These are phyloP conservation scores for Mycosphaerella arachidis DNA, from an alignment of 2,329 filamentous ascomycete species.

Conservation along the genomic window DNA sequence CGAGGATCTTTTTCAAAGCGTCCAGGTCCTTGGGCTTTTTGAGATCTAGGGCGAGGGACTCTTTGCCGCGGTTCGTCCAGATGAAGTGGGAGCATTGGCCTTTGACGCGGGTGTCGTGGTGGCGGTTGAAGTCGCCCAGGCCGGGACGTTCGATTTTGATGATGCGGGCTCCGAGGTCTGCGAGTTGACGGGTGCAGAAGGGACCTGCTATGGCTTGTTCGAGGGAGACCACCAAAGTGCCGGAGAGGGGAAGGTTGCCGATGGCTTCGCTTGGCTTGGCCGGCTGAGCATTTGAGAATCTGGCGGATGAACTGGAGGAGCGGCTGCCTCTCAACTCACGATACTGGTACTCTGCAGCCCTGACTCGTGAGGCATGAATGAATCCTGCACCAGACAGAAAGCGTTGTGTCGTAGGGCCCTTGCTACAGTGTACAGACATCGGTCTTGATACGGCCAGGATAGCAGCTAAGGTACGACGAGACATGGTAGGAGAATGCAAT, in stretches of 20 bases:
- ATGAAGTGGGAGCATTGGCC: conserved; percentile 26
- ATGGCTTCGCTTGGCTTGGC: neutral
- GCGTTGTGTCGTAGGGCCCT: no score
- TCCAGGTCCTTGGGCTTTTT: conserved; percentile 75
- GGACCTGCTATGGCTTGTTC: conserved; percentile 30
- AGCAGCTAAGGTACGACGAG: neutral
- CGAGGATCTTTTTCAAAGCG: conserved; percentile 76
- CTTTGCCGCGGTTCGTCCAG: conserved; percentile 79
- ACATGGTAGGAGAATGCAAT: neutral
- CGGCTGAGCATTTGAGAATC: neutral
- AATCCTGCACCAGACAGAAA: no score
- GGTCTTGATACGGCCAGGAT: neutral
- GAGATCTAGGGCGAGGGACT: conserved; percentile 84
- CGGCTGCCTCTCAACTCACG: neutral
- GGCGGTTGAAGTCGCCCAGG: conserved; percentile 27
- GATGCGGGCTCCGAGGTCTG: conserved; percentile 42
- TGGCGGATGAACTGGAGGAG: neutral
- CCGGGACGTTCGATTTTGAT: conserved; percentile 41
- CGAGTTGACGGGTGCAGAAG: conserved; percentile 40
- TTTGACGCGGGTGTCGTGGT: conserved; percentile 26
- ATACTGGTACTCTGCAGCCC: neutral
- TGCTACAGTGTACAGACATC: no score
- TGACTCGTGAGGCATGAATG: no score
- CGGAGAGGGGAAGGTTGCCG: conserved; percentile 22
- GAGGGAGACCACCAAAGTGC: conserved; percentile 24